Conservation (phyloP, 2,329 filamentous ascomycete species). For the Intubia oerlemansii region DNA sequence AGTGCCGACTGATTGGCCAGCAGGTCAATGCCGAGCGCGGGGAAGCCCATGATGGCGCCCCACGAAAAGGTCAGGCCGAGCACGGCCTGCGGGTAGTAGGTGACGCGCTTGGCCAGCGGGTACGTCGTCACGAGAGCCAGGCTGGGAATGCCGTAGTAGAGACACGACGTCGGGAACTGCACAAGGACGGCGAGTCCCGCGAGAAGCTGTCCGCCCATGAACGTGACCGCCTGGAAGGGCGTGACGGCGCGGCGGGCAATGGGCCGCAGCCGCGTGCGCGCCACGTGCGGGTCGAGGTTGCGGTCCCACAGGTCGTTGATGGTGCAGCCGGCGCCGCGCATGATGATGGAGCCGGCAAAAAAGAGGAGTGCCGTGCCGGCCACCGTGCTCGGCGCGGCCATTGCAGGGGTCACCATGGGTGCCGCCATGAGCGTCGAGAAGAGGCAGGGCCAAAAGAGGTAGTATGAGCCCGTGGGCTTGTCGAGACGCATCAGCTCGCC, state of each 20-base stretch:
- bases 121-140: constrained; percentile 55
- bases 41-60: constrained; percentile 77
- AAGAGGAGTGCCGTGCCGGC: constrained; percentile 48
- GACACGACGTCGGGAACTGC: constrained; percentile 52
- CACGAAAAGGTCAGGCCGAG: constrained; percentile 74
- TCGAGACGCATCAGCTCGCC: constrained; percentile 64
- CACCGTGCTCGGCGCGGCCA: constrained; percentile 37
- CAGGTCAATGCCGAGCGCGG: constrained; percentile 60
- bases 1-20: constrained; percentile 40
- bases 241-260: constrained; percentile 62
- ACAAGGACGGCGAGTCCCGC: constrained; percentile 52
- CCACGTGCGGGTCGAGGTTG: constrained; percentile 63
- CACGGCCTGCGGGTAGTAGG: constrained; percentile 70
- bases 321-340: constrained; percentile 73
- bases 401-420: constrained; percentile 36
- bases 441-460: constrained; percentile 68
- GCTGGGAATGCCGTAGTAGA: constrained; percentile 60
- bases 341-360: constrained; percentile 55
- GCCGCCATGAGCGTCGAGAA: constrained; percentile 70
- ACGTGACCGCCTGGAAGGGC: constrained; percentile 48
- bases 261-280: constrained; percentile 54
- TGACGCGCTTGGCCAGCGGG: constrained; percentile 67
- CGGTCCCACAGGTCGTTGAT: constrained; percentile 87
- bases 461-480: constrained; percentile 64
- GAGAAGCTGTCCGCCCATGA: constrained; percentile 53